A percentile compares a stretch with the other conserved stretches of the same genome.
Evolutionary conservation across 371 early-diverging fungal species (phyloP).

Genomic region (Rhizopus arrhizus): DNA sequence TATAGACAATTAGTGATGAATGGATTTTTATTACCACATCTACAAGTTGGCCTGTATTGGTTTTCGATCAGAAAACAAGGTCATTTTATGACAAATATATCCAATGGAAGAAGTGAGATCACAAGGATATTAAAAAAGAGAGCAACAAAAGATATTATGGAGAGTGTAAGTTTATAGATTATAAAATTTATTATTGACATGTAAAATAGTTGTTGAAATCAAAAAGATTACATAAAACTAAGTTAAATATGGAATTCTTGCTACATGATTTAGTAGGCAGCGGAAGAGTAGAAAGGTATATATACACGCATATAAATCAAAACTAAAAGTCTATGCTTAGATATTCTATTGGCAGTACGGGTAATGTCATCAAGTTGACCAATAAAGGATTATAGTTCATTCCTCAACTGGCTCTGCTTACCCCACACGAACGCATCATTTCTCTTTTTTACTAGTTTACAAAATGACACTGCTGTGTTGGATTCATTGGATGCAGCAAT

Average conservation of each 20-base stretch:
- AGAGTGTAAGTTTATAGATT: conserved; percentile 11
- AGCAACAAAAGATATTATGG: conserved; percentile 27
- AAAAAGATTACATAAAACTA: conserved; percentile 24
- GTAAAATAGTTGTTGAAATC: conserved; percentile 20
- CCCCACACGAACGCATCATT: conserved; percentile 23
- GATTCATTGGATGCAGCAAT: conserved; percentile 15
- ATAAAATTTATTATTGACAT: not conserved
- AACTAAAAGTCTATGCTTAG: not conserved
- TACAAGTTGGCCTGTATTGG: conserved; percentile 20
- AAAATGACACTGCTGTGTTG: not conserved
- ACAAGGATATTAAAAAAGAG: conserved; percentile 24
- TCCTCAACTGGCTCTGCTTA: conserved; percentile 4
- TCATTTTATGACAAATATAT: conserved; percentile 23
- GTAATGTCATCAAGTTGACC: conserved; percentile 22
- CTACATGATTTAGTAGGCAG: conserved; percentile 33
- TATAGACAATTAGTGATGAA: conserved; percentile 19
- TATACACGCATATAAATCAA: too few relatives aligned
- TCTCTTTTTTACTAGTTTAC: conserved; percentile 9
- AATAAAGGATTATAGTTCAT: conserved; percentile 14
- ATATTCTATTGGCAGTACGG: conserved; percentile 16
- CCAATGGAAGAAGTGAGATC: conserved; percentile 22
- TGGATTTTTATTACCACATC: conserved; percentile 23
- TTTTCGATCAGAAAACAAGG: conserved; percentile 28
- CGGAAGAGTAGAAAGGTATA: conserved; percentile 30
- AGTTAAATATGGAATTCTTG: conserved; percentile 22